phyloP scores from a whole-genome alignment of 345 rosid genomes.

The Pugionium dolabratum region DNA sequence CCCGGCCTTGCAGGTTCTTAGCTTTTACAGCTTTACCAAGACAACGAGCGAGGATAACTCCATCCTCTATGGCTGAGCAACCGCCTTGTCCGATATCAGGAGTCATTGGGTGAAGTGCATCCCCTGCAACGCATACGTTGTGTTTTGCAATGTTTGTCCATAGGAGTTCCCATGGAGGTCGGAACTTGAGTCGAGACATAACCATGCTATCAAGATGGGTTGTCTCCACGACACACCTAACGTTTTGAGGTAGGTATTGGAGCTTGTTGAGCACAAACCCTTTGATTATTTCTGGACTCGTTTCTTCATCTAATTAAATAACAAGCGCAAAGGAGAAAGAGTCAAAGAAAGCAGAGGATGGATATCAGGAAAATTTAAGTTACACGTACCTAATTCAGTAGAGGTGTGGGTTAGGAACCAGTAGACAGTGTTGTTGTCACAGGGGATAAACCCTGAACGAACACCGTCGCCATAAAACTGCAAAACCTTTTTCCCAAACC shows the following conservation, averaged over 20 bases:
- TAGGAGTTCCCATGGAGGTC: constrained; percentile 63
- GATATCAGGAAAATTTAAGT: not conserved
- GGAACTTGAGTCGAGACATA: constrained; percentile 39
- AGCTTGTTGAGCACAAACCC: constrained; percentile 48
- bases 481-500: constrained; percentile 39
- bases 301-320: constrained; percentile 27
- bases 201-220: constrained; percentile 44
- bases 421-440: constrained; percentile 46
- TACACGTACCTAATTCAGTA: constrained; percentile 30
- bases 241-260: constrained; percentile 40
- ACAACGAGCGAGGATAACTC: constrained; percentile 65
- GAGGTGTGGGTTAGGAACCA: constrained; percentile 53
- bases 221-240: constrained; percentile 44
- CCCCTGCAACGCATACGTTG: constrained; percentile 66
- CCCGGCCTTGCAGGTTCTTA: constrained; percentile 13
- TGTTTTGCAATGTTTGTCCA: constrained; percentile 60
- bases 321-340: constrained; percentile 17
- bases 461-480: constrained; percentile 52
- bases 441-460: constrained; percentile 55
- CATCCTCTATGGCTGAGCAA: constrained; percentile 68
- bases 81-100: constrained; percentile 76
- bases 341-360: constrained; percentile 14
- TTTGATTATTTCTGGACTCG: constrained; percentile 44
- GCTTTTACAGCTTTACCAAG: constrained; percentile 48
- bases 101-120: constrained; percentile 77